Base-by-base conservation (phyloP, 768 basidiomycete genomes). In the Mycena sanguinolenta region DNA sequence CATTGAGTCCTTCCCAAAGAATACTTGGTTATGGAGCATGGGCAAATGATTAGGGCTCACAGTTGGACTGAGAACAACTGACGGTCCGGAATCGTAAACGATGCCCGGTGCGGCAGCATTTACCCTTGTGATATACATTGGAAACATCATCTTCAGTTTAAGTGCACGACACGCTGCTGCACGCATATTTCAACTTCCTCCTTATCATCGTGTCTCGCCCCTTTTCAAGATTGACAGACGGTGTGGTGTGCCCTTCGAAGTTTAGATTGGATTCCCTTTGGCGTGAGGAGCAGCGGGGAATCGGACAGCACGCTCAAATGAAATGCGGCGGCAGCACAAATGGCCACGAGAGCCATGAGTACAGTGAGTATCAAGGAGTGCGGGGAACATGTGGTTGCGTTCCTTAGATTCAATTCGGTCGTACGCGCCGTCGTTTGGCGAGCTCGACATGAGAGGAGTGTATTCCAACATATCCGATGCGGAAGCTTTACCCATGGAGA, bases 1-100 rank as follows among this genome's bases (percentile, higher is more conserved):
- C 75, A 76, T 76, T 4, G 75, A 75, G 42, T 76, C 75, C 75
- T 76, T 14, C 7, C 13, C 9, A 16, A 38, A 3, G 23, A 59
- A 32, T 32, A n/a, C n/a, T 72, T 21, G 36, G 53, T 42, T 12
- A 30, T 10, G 23, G 21, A 54, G 8, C 10, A 7, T 7, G 36
- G 8, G 36, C 36, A 7, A 6, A 17, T 42, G 19, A 19, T 28
- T 27, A 21, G 21, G 0, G 25, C 49, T 65, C n/a, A 73, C 72
- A 9, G 54, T 58, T 28, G 59, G 65, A 25, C 72, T 71, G 36
- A 73, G 61, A 49, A 73, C 55, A 9, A 73, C 69, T 5, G 69
- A 66, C 8, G 65, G 46, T 13, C 72, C 69, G 4, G 69, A 46
- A n/a, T 62, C 21, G 38, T 71, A 70, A 6, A 66, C 17, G 0